Evolutionary conservation across 2,329 filamentous ascomycete species (phyloP).

Genomic region (Epichloe uncinata): DNA sequence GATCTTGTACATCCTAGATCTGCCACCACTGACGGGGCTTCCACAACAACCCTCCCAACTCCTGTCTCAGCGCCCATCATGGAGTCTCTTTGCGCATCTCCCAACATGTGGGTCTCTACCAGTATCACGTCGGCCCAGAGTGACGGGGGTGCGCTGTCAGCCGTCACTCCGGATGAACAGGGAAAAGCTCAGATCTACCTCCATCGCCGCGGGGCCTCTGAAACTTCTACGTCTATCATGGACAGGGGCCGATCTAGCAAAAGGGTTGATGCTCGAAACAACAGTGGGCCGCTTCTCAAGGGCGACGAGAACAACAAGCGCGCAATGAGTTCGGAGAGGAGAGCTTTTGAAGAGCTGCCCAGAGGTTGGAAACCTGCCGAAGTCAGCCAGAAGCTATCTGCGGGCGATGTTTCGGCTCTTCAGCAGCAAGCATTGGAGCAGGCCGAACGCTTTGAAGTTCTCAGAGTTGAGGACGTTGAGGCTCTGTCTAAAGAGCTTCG

Average conservation of each 20-base stretch:
- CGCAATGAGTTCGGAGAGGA: conserved; percentile 37
- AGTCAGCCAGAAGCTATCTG: conserved; percentile 32
- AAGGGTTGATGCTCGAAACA: conserved; percentile 29
- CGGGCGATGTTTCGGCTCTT: conserved; percentile 35
- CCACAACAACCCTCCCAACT: conserved; percentile 30
- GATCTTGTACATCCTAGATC: conserved; percentile 31
- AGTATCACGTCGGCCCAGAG: not conserved
- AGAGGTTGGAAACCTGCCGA: conserved; percentile 41
- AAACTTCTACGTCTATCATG: conserved; percentile 41
- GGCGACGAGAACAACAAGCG: conserved; percentile 27
- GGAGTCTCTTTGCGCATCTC: conserved; percentile 28
- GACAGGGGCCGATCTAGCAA: conserved; percentile 49
- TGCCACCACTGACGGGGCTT: conserved; percentile 23
- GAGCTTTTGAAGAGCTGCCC: conserved; percentile 48
- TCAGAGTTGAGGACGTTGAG: conserved; percentile 48
- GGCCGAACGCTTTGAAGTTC: conserved; percentile 50
- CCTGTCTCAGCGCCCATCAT: conserved; percentile 34
- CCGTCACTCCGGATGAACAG: conserved; percentile 8
- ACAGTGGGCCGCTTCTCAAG: conserved; percentile 24
- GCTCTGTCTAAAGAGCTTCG: conserved; percentile 59
- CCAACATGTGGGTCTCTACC: conserved; percentile 29
- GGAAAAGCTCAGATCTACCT: conserved; percentile 8
- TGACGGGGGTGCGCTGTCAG: conserved; percentile 3
- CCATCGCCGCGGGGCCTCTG: conserved; percentile 42
- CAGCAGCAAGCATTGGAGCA: conserved; percentile 50